phyloP scores from a whole-genome alignment of 2,329 filamentous ascomycete genomes.

The Coniella lustricola region DNA sequence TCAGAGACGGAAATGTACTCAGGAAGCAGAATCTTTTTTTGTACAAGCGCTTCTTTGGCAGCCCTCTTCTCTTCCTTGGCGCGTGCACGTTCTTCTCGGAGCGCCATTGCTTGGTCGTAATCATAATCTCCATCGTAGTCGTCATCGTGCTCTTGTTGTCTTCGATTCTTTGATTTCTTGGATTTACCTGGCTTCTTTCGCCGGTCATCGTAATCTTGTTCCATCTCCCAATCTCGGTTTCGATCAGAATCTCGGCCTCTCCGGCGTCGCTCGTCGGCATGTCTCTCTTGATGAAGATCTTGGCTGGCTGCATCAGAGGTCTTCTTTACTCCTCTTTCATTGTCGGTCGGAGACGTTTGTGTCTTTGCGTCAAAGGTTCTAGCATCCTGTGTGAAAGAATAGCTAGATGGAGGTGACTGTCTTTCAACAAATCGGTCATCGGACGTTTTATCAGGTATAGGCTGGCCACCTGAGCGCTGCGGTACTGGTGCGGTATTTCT shows the following conservation, averaged over 20 bases:
- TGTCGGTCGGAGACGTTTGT: too few relatives aligned
- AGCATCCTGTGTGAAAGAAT: too few relatives aligned
- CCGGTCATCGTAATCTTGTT: neutral
- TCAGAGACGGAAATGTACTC: constrained; percentile 88
- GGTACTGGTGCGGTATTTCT: too few relatives aligned
- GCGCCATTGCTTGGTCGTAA: constrained; percentile 31
- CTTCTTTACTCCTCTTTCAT: neutral
- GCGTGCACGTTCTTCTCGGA: constrained; percentile 32
- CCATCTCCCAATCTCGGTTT: constrained; percentile 7
- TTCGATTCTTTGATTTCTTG: constrained; percentile 7
- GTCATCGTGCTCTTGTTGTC: constrained; percentile 23
- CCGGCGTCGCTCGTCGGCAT: neutral
- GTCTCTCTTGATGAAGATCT: neutral
- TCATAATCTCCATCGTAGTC: constrained; percentile 32
- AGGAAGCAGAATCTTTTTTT: constrained; percentile 65
- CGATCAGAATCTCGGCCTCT: constrained; percentile 1
- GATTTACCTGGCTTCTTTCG: constrained; percentile 1
- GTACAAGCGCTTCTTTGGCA: constrained; percentile 34
- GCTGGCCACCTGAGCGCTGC: too few relatives aligned
- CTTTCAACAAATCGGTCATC: too few relatives aligned
- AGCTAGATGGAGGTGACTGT: too few relatives aligned
- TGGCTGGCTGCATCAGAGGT: neutral
- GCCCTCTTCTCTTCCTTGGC: constrained; percentile 37
- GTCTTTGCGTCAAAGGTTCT: too few relatives aligned
- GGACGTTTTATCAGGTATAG: too few relatives aligned